Percentiles rank a stretch among this genome's conserved stretches.
phyloP scores from a whole-genome alignment of 345 rosid species.

The Kernera saxatilis region DNA sequence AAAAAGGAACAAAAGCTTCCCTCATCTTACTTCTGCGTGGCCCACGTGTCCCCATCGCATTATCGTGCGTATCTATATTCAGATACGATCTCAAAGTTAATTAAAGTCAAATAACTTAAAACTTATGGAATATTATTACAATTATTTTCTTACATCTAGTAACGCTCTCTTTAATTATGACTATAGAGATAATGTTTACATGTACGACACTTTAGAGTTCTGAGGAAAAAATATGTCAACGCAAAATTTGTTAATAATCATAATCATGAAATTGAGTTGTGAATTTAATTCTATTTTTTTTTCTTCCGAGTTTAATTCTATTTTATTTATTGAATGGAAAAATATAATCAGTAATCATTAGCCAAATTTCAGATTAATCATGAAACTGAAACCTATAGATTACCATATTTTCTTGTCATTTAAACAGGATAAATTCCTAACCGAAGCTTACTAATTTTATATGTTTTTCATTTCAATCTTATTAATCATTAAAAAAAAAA shows the following conservation, averaged over 20 bases:
- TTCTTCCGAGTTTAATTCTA: too few relatives aligned
- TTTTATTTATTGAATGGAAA: too few relatives aligned
- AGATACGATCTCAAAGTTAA: slow-evolving; percentile 24
- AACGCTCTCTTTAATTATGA: neutral
- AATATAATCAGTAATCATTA: neutral
- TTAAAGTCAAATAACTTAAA: slow-evolving; percentile 21
- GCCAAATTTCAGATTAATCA: neutral
- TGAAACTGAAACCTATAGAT: neutral
- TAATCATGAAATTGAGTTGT: neutral
- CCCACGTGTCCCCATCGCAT: slow-evolving; percentile 24
- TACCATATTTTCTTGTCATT: neutral
- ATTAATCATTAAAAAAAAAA: neutral
- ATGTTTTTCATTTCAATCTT: neutral
- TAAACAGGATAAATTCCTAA: neutral
- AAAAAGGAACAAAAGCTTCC: slow-evolving; percentile 22
- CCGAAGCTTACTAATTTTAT: neutral
- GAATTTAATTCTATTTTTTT: neutral
- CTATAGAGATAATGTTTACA: neutral
- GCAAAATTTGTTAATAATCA: neutral
- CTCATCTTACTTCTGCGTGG: slow-evolving; percentile 17
- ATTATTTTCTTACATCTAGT: neutral
- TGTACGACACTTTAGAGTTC: neutral
- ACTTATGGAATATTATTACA: neutral
- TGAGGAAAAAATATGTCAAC: neutral
- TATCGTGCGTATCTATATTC: slow-evolving; percentile 28